Percentiles rank a stretch among this genome's conserved stretches.
Conservation (phyloP, 1,284 basidiomycete species). For the Moesziomyces globuligerus region DNA sequence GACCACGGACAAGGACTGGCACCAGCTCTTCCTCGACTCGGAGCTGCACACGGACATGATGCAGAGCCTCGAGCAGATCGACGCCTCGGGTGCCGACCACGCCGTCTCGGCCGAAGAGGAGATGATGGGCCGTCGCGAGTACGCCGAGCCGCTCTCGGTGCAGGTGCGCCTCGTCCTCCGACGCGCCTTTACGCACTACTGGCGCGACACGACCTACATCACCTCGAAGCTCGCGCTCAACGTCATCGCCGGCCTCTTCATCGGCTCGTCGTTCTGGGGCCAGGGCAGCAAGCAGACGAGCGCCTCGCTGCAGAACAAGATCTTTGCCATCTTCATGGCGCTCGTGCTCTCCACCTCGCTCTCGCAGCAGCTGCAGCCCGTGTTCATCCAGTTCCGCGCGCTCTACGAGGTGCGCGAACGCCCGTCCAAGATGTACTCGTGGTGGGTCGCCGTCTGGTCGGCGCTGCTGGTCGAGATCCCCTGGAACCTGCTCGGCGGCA, state of each 20-base stretch:
- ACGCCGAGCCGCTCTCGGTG: conserved; percentile 49
- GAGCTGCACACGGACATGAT: conserved; percentile 37
- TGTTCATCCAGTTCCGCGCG: conserved; percentile 71
- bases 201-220: conserved; percentile 61
- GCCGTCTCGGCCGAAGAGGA: conserved; percentile 30
- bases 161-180: conserved; percentile 58
- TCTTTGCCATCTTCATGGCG: conserved; percentile 73
- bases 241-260: conserved; percentile 72
- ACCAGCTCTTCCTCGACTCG: conserved; percentile 52
- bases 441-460: conserved; percentile 74
- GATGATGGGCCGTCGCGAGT: conserved; percentile 58
- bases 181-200: conserved; percentile 62
- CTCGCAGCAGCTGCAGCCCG: conserved; percentile 66
- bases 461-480: conserved; percentile 68
- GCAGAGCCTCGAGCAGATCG: conserved; percentile 28
- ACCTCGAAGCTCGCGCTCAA: conserved; percentile 70
- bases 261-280: conserved; percentile 69
- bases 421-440: conserved; percentile 81
- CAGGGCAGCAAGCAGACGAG: conserved; percentile 43
- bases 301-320: conserved; percentile 75
- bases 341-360: conserved; percentile 59
- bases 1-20: conserved; percentile 59
- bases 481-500: conserved; percentile 60
- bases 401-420: conserved; percentile 80
- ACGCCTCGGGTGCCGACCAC: conserved; percentile 7